Evolutionary conservation across 352 stramenopile species (phyloP).

Genomic region (Pythium brachiatum): DNA sequence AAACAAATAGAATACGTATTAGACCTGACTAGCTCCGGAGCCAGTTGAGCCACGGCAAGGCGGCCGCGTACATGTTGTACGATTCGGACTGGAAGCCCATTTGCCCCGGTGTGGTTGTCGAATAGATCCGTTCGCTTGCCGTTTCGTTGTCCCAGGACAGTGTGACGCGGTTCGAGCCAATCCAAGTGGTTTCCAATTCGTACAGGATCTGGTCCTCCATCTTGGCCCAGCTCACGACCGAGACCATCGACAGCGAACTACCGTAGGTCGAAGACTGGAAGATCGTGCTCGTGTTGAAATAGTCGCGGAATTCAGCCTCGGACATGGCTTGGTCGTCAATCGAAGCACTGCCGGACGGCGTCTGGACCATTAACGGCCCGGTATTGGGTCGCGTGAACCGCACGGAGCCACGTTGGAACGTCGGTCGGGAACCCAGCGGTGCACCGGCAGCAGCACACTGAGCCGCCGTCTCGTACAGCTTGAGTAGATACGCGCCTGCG

Average conservation of each 20-base stretch:
- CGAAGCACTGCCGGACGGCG: neutral
- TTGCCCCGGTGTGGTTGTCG: neutral
- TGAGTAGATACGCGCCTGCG: neutral
- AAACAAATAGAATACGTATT: no score
- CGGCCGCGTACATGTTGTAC: neutral
- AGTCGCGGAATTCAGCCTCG: neutral
- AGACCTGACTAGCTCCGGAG: neutral
- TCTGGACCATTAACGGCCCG: neutral
- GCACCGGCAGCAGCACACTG: neutral
- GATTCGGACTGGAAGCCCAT: neutral
- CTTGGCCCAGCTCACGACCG: neutral
- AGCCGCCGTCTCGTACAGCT: neutral
- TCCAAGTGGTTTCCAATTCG: neutral
- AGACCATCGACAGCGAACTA: neutral
- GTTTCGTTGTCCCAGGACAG: neutral
- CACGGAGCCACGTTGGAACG: neutral
- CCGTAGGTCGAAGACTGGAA: neutral
- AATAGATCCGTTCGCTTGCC: neutral
- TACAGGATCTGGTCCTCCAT: neutral
- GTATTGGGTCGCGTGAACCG: neutral
- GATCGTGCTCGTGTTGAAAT: neutral
- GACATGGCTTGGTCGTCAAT: neutral
- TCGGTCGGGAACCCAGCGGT: neutral
- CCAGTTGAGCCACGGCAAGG: neutral
- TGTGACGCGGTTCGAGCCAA: neutral